Base-by-base conservation (phyloP, 768 basidiomycete genomes). In the Boletus reticuloceps region DNA sequence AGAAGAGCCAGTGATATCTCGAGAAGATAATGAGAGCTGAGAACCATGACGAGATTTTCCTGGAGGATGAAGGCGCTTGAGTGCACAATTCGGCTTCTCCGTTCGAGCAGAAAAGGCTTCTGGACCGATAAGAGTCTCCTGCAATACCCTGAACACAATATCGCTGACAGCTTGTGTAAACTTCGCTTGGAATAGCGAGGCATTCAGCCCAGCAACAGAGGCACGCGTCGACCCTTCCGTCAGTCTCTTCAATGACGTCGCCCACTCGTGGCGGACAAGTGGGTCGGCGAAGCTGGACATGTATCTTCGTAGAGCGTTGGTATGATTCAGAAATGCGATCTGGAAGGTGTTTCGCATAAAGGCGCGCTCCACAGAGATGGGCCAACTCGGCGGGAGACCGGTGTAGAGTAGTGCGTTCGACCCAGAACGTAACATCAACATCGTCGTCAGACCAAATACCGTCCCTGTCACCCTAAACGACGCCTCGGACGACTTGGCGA, bases 321-420 rank as follows among this genome's bases (percentile, higher is more conserved):
- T 66, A 58, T 87, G 83, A 61, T 85, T 85, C 38, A 78, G 58
- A 74, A 98, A 98, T 3, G 93, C 86, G 34, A 98, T 73, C 69
- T 97, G 92, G 79, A 98, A 95, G 0, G 95, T 97, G 68, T 98
- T 90, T 54, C 87, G 84, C 96, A 98, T 98, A 74, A 98, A 98
- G 0, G 92, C 86, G 19, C 94, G 87, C 66, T 96, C 94, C 56
- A 96, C 85, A 20, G 82, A 77, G 63, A 98, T 77, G 6, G 85
- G 77, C 61, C 82, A 86, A 68, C 87, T 92, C 52, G 89, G 75
- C 16, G 94, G 89, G 32, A 98, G 75, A 29, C 90, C 89, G 2
- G 85, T 75, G 69, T 98, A 98, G 52, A 83, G 78, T 43, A 88
- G 78, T 3, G 95, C 92, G 69, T 93, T 93, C 20, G 83, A 77